Conservation (phyloP, 1,139 yeast species). For the Hanseniaspora gamundiae region DNA sequence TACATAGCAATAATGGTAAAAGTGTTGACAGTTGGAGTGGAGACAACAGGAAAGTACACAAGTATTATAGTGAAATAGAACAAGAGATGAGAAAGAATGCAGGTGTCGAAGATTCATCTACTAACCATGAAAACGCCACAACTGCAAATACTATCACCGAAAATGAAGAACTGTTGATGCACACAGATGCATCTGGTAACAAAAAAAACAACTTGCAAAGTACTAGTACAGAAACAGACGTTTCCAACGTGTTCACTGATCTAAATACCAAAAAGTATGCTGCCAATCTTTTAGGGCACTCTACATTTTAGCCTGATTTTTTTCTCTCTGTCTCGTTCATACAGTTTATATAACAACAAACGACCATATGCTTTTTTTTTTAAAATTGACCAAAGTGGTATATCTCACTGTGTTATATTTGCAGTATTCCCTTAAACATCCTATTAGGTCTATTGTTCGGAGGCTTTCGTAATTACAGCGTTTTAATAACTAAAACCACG, state of each 20-base stretch:
- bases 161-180: too few relatives aligned
- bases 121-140: too few relatives aligned
- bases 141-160: too few relatives aligned
- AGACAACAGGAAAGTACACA: constrained; percentile 2
- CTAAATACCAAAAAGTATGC: constrained; percentile 4
- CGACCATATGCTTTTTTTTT: too few relatives aligned
- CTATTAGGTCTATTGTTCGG: too few relatives aligned
- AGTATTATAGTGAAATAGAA: not conserved
- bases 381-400: too few relatives aligned
- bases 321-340: not conserved
- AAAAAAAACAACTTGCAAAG: not conserved
- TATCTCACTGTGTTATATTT: too few relatives aligned
- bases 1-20: not conserved
- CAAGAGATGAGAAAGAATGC: not conserved
- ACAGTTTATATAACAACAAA: not conserved
- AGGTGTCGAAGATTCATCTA: too few relatives aligned
- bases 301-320: not conserved
- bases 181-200: not conserved
- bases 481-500: too few relatives aligned
- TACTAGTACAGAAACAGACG: constrained; percentile 2
- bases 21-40: constrained; percentile 7
- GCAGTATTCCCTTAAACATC: too few relatives aligned
- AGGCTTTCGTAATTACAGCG: too few relatives aligned
- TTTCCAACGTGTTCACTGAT: constrained; percentile 4
- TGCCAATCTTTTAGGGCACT: constrained; percentile 6